Evolutionary conservation across 176 grass and related monocot species (phyloP).

Genomic region (Bonia amplexicaulis): DNA sequence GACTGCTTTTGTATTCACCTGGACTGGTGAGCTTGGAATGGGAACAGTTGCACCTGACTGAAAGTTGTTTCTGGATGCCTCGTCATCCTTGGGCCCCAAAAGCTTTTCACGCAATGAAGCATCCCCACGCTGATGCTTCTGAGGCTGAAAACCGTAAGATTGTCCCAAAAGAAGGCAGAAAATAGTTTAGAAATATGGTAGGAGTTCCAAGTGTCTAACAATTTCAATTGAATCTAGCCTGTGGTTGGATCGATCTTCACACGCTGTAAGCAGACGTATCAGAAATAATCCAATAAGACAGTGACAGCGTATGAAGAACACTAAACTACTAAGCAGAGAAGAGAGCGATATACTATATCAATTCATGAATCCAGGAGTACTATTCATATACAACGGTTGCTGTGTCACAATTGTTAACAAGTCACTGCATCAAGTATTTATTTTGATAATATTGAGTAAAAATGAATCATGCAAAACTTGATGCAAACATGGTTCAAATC

Average conservation of each 20-base stretch:
- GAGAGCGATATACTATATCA: not conserved
- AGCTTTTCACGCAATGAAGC: constrained; percentile 46
- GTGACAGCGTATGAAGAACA: not conserved
- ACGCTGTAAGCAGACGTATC: not conserved
- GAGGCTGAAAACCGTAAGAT: constrained; percentile 23
- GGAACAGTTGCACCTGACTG: constrained; percentile 26
- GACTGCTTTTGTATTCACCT: constrained; percentile 35
- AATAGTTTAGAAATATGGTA: not conserved
- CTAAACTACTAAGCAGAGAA: constrained; percentile 4
- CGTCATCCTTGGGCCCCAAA: constrained; percentile 32
- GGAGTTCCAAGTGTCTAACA: not conserved
- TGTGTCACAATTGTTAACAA: not conserved
- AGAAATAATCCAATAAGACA: not conserved
- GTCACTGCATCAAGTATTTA: not conserved
- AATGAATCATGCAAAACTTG: not conserved
- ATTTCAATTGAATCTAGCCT: not conserved
- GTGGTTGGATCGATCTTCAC: not conserved
- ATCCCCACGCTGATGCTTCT: constrained; percentile 35
- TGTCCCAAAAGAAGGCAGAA: not conserved
- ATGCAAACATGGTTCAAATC: constrained; percentile 8
- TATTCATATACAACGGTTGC: not conserved
- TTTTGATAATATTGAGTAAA: not conserved
- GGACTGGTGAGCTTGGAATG: constrained; percentile 66
- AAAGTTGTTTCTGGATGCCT: constrained; percentile 25
- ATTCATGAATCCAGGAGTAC: not conserved